Base-by-base conservation (phyloP, 352 stramenopile genomes). In the Pythium chondricola region DNA sequence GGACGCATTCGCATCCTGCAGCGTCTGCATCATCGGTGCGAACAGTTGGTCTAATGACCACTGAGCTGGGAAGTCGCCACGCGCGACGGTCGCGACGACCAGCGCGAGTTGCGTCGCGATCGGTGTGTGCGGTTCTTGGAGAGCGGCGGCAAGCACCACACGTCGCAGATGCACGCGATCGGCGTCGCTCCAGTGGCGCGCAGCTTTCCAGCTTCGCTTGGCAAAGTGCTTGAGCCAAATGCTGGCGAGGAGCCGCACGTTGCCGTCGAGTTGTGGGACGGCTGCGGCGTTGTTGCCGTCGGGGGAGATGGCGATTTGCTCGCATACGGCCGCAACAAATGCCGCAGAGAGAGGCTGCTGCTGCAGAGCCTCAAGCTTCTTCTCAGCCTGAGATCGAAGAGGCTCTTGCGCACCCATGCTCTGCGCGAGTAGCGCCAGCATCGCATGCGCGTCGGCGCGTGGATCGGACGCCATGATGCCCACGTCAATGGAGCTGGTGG, bases 161-260 rank as follows among this genome's bases (percentile, higher is more conserved):
- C 61, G 51, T 16, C 77, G 75, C 30, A 80, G 47, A 21, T 84
- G 63, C 14, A 32, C 48, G 29, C 71, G 69, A 37, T 91, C 74
- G 4, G 62, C 47, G 11, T 78, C 72, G 7, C 40, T 68, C 17
- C 45, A 58, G 60, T 64, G 9, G 10, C 48, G 11, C 37, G 48
- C 40, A 17, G 42, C 11, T 27, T 77, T 71, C 56, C 67, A 77
- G 50, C 83, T 71, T 33, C 56, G 48, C 55, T 84, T 81, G 31
- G 84, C 49, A 25, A 67, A 70, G 25, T 92, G 71, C 58, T 93
- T 93, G 41, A 93, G 68, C 78, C 81, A 93, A 13, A 93, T 61
- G 41, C 78, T 69, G 21, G 71, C 73, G 37, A 88, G 56, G 14
- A 93, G 65, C 36, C 78, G 74, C 57, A 85, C 46, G 54, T 83